Percentiles rank a stretch among this genome's conserved stretches.
These are phyloP conservation scores for Gloeostereum incarnatum DNA, from an alignment of 768 basidiomycete species.

Conservation along the genomic window DNA sequence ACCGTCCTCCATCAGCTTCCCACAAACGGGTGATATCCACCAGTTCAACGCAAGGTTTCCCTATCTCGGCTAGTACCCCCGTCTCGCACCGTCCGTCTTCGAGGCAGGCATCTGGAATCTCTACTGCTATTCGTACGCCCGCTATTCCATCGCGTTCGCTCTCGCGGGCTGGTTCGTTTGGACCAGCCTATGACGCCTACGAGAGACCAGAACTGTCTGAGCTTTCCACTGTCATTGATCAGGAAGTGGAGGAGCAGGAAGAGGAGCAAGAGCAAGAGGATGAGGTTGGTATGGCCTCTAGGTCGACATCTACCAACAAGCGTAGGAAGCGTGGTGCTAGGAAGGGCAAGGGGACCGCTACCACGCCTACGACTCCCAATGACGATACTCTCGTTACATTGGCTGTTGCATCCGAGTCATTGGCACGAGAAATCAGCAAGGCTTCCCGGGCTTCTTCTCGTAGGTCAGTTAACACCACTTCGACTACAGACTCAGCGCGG, in stretches of 20 bases:
- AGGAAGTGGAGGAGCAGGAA: constrained; percentile 38
- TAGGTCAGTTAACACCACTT: constrained; percentile 7
- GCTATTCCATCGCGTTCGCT: constrained; percentile 44
- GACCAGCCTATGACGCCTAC: constrained; percentile 24
- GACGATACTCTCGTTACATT: constrained; percentile 62
- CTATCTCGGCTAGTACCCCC: constrained; percentile 52
- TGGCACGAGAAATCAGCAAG: constrained; percentile 78
- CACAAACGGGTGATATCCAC: constrained; percentile 53
- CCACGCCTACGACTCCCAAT: constrained; percentile 23
- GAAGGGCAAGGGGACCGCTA: constrained; percentile 59
- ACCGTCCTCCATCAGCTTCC: constrained; percentile 4
- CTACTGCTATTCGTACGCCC: constrained; percentile 39
- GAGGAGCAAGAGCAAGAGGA: constrained; percentile 27
- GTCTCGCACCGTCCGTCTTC: constrained; percentile 67
- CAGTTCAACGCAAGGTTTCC: constrained; percentile 51
- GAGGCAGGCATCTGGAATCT: constrained; percentile 44
- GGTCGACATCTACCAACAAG: constrained; percentile 67
- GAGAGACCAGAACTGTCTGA: constrained; percentile 23
- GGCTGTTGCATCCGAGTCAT: constrained; percentile 70
- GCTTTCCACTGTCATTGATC: constrained; percentile 45
- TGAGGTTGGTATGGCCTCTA: constrained; percentile 32
- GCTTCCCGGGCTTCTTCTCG: constrained; percentile 43
- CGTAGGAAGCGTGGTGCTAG: constrained; percentile 79
- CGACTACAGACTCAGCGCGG: constrained; percentile 17
- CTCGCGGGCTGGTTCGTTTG: constrained; percentile 57